Evolutionary conservation across 768 basidiomycete species (phyloP), one percentile per base, ranked within the genome.

Genomic region (Lentinula detonsa): DNA sequence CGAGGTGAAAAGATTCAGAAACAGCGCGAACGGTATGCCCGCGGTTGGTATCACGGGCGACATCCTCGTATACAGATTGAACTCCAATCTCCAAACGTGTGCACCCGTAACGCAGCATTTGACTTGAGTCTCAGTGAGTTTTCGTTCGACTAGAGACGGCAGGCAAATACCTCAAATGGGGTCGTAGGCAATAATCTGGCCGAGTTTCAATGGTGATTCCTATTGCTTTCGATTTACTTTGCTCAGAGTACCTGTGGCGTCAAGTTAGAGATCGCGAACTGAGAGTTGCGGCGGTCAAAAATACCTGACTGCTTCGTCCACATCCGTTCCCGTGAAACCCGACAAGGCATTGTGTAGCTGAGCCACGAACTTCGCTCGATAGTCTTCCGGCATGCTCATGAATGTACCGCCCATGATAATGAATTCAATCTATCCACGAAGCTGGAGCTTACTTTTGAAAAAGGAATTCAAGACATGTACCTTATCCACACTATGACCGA

Each of bases 381-480:
- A 98, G 49, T 94, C 92, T 72, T 98, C 95, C 40, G 95, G 91
- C 90, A 98, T 96, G 70, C 95, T 98, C 95, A 99, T 98, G 74
- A 99, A 99, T 10, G 97, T 99, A 49, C 97, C 97, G 23, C 97
- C 97, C 97, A 98, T 98, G 63, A 96, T 82, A 65, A 97, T 98
- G 66, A 88, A 90, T 67, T 93, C 91, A 34, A 93, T 88, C 91
- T 91, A 46, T 15, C 39, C 39, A 58, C 52, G 23, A 33, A 48
- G n/a, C 34, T 33, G 28, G 15, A 43, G 37, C 49, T 57, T 11
- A n/a, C 18, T 52, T 18, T 23, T 13, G 31, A 15, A 46, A n/a
- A 49, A 28, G n/a, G 31, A 28, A 28, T n/a, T 23, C 18, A 28
- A 34, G 18, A 16, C 6, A 62, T 74, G 45, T 57, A 93, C 95